Base-by-base conservation (phyloP, 2,329 filamentous ascomycete genomes). In the Monilinia polystroma region DNA sequence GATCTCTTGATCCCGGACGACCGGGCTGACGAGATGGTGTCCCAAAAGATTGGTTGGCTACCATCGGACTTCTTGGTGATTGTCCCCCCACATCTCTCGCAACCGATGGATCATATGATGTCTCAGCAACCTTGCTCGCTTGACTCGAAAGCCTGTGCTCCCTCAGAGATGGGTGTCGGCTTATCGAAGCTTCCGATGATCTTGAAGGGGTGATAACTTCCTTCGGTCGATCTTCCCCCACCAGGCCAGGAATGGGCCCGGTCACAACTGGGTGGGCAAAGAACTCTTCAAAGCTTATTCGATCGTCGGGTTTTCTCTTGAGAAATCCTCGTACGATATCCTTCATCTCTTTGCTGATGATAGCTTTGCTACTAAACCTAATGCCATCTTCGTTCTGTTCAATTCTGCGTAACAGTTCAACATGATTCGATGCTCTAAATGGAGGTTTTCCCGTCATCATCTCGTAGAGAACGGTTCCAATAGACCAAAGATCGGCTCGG, bases 401-500 rank as follows among this genome's bases (percentile, higher is more conserved):
- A 71, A 99, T 99, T 80, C 91, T 95, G 69, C 92, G 87, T 54
- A 98, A 84, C 47, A 99, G 81, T 77, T 99, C 95, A 52, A 99
- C 93, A 75, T 99, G 95, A 76, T 99, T 98, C 66, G 87, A 87
- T 43, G 95, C 95, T 71, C 92, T 85, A 79, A 98, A 99, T 0
- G 95, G 95, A 29, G 95, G 93, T 69, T 87, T 90, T 64, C 93
- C 94, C 8, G 89, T 91, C 69, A 95, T 87, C 93, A 99, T 97
- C 80, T 99, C 95, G 76, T 92, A 97, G 32, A 96, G 81, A 11
- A 99, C 95, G 23, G 95, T 97, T 62, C 95, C 95, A 45, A 97
- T 92, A 29, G 95, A 99, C 95, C 95, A 99, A 45, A 99, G 81
- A 80, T 99, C 95, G 57, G 93, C 94, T 78, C 96, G 96, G 70